Conservation (phyloP, 2,329 filamentous ascomycete genomes). For the Ophiostoma pallidulum region DNA sequence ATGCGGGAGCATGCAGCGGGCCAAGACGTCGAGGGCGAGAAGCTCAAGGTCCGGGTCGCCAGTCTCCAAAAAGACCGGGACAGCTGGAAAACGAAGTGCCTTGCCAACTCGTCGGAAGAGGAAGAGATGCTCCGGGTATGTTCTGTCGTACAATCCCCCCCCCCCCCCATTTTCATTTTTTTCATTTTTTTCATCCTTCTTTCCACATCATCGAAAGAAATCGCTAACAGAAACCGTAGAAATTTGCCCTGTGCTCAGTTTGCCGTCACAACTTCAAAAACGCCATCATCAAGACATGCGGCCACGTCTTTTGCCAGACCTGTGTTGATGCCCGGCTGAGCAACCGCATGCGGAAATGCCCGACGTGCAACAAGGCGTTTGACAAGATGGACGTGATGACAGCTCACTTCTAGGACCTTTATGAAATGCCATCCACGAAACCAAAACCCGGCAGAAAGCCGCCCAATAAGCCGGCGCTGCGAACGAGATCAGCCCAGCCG, state of each 20-base stretch:
- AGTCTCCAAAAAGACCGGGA: conserved; percentile 76
- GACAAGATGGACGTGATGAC: conserved; percentile 84
- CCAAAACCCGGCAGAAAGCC: too few relatives aligned
- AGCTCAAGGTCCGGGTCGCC: conserved; percentile 66
- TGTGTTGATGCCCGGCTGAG: conserved; percentile 85
- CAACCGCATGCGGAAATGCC: conserved; percentile 89
- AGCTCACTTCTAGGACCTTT: conserved; percentile 37
- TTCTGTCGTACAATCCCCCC: conserved; percentile 21
- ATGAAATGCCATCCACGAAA: not conserved
- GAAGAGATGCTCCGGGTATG: conserved; percentile 80
- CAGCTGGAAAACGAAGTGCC: conserved; percentile 71
- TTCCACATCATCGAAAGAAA: conserved; percentile 16
- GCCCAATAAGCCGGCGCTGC: too few relatives aligned
- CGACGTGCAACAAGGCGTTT: conserved; percentile 85
- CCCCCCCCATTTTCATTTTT: not conserved
- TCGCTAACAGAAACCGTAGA: conserved; percentile 36
- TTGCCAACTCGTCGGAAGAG: conserved; percentile 71
- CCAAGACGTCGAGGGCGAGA: conserved; percentile 68
- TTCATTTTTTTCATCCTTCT: not conserved
- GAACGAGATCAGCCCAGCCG: too few relatives aligned
- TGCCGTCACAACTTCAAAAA: conserved; percentile 93
- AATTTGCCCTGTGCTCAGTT: conserved; percentile 77
- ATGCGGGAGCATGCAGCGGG: conserved; percentile 49
- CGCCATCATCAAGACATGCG: conserved; percentile 85
- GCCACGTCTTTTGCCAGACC: conserved; percentile 84